Evolutionary conservation across 2,329 filamentous ascomycete genomes (phyloP).

Genomic region (Rasamsonia emersonii): DNA sequence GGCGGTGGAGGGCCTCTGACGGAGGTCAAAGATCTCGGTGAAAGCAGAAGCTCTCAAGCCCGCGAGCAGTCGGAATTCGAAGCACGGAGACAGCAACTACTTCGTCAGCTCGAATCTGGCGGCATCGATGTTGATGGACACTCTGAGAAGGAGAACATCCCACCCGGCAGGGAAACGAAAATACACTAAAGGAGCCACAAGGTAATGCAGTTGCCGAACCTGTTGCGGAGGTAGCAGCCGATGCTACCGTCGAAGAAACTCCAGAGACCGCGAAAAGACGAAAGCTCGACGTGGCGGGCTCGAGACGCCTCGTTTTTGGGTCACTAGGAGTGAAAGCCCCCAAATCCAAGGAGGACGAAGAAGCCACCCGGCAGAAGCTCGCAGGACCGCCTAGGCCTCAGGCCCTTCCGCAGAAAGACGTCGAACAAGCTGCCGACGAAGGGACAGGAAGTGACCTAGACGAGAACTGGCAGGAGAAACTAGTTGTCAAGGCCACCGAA

Average conservation of each 20-base stretch:
- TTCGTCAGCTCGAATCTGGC: conserved; percentile 44
- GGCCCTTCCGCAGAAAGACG: conserved; percentile 10
- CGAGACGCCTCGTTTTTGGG: conserved; percentile 61
- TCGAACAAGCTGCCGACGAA: conserved; percentile 16
- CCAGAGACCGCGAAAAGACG: conserved; percentile 23
- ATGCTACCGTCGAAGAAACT: conserved; percentile 6
- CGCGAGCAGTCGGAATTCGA: conserved; percentile 40
- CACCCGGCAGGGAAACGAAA: conserved; percentile 11
- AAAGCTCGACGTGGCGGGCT: conserved; percentile 51
- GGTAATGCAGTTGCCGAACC: not conserved
- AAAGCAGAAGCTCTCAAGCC: conserved; percentile 9
- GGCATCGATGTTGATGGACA: conserved; percentile 40
- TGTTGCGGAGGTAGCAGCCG: not conserved
- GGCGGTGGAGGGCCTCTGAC: conserved; percentile 16
- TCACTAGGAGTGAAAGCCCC: conserved; percentile 62
- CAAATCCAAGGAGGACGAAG: conserved; percentile 60
- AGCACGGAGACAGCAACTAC: conserved; percentile 41
- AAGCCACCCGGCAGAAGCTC: conserved; percentile 51
- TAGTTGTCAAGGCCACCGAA: conserved; percentile 72
- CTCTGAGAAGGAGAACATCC: conserved; percentile 23
- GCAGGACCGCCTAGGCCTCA: conserved; percentile 33
- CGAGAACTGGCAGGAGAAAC: conserved; percentile 64
- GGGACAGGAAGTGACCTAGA: conserved; percentile 38
- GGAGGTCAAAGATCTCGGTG: conserved; percentile 14
- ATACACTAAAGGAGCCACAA: conserved; percentile 6